Evolutionary conservation across 1,284 basidiomycete species (phyloP), one percentile per base, ranked within the genome.

Genomic region (Caloboletus firmus): DNA sequence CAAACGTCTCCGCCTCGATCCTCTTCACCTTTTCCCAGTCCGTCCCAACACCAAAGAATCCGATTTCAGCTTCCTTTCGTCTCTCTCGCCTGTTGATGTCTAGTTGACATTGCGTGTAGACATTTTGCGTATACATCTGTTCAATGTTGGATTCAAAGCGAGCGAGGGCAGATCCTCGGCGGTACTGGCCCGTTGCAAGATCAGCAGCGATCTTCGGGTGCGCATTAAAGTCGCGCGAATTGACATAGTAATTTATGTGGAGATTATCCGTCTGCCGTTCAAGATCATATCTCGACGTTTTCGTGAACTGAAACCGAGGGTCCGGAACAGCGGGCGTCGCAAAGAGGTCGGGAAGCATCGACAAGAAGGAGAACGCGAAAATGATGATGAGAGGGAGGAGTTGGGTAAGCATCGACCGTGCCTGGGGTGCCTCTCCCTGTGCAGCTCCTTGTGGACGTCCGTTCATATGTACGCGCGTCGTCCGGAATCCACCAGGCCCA

Each of bases 371-470:
- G 72, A 98, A 90, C 1, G 78, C 79, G 65, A 95, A 87, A 32
- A 98, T 77, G 46, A 97, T 69, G 59, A 96, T 72, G 30, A 99
- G 78, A 9, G 97, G 96, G 15, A 97, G 79, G 18, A 98, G 79
- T 67, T 98, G 94, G 26, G 92, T 73, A 65, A 93, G 74, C 36
- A 89, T 70, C 11, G 89, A 88, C 22, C 89, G 84, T 51, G 85
- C 45, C 66, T 72, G 65, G 68, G 70, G 55, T 63, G 73, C 55
- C 62, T 72, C 68, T 62, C 61, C 58, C 56, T 69, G 68, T 56
- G 66, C 59, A 52, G 65, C 39, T 56, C 61, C 58, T 62, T 56
- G 77, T 68, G 57, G 76, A 49, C 70, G 72, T 44, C 72, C 71
- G 51, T 74, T 72, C 40, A 57, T 71, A 43, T 72, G 74, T 65